Conservation (phyloP, 2,329 filamentous ascomycete genomes). For the Whalleya microplaca region DNA sequence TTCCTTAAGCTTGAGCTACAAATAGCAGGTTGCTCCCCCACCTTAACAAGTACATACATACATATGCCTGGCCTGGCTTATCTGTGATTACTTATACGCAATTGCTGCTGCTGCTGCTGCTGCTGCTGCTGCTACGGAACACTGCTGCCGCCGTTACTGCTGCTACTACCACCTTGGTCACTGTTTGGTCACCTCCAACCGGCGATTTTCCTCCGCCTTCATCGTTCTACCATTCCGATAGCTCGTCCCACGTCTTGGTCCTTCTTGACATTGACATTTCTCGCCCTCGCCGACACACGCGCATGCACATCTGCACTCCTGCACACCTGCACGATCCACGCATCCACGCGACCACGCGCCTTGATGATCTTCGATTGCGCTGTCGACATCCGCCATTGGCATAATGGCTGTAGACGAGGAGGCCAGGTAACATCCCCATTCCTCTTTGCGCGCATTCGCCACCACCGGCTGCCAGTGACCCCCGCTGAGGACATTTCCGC, state of each 20-base stretch:
- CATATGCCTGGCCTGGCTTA: neutral
- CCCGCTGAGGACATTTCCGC: too few species aligned
- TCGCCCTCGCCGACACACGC: too few species aligned
- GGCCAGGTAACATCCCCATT: constrained; percentile 47
- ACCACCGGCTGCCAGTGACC: constrained; percentile 9
- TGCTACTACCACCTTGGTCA: neutral
- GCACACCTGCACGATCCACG: neutral
- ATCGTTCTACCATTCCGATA: neutral
- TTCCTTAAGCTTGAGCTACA: neutral
- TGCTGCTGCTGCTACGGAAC: too few species aligned
- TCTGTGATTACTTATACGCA: neutral
- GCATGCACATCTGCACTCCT: neutral
- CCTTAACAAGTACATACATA: too few species aligned
- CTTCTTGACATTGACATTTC: too few species aligned
- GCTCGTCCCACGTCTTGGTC: neutral
- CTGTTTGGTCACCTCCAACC: neutral
- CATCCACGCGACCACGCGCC: constrained; percentile 24
- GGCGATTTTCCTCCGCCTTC: neutral
- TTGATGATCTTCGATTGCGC: constrained; percentile 32
- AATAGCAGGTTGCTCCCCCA: too few species aligned
- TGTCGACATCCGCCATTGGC: constrained; percentile 33
- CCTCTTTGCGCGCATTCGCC: constrained; percentile 8
- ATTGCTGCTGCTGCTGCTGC: neutral
- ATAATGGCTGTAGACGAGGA: constrained; percentile 61
- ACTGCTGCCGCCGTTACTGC: neutral